Conservation (phyloP, 768 basidiomycete genomes). For the Suillus weaverae region DNA sequence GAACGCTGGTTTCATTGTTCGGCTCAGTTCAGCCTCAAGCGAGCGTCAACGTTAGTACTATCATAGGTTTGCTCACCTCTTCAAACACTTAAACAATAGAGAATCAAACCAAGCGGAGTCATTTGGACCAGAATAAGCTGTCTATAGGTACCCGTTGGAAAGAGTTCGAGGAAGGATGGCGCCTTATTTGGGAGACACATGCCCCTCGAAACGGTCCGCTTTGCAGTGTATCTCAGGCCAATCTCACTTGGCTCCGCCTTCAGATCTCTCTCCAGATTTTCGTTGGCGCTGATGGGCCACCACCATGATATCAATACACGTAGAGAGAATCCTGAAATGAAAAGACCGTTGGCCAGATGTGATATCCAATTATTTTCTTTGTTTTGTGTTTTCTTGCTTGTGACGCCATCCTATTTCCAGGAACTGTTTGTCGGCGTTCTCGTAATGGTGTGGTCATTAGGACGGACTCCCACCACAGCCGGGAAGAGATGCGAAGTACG, state of each 20-base stretch:
- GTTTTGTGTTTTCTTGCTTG: background rate
- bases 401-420: constrained; percentile 4
- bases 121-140: background rate
- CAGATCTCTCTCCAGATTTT: constrained; percentile 3
- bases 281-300: constrained; percentile 1
- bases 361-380: background rate
- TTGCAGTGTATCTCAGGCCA: constrained; percentile 4
- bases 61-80: background rate
- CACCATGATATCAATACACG: background rate
- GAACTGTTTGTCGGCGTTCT: constrained; percentile 19
- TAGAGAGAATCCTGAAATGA: background rate
- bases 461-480: constrained; percentile 28
- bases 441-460: constrained; percentile 36
- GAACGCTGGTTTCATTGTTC: background rate
- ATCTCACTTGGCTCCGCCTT: constrained; percentile 2
- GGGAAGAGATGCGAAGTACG: constrained; percentile 31
- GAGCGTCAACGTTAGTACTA: background rate
- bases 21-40: background rate
- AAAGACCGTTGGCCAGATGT: constrained; percentile 13
- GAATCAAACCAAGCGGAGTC: background rate
- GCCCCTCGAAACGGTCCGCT: constrained; percentile 1
- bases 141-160: background rate
- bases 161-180: constrained; percentile 2
- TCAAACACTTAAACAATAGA: background rate
- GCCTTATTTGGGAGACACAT: constrained; percentile 1